Percentiles rank a stretch among this genome's conserved stretches.
phyloP scores from a whole-genome alignment of 371 early-diverging fungal genomes.

The Zancudomyces culisetae region DNA sequence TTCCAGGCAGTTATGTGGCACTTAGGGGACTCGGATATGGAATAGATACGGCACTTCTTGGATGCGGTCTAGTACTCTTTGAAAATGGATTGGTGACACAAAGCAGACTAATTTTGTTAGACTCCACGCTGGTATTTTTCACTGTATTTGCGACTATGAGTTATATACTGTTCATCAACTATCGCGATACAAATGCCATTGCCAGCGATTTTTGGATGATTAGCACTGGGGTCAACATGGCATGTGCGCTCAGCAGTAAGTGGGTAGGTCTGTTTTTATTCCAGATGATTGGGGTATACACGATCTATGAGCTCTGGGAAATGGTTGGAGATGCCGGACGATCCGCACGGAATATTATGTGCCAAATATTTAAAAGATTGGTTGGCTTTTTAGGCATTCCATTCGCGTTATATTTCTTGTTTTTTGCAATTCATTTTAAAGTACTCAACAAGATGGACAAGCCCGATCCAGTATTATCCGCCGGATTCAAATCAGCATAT shows the following conservation, averaged over 20 bases:
- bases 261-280: constrained; percentile 87
- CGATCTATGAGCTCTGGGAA: constrained; percentile 74
- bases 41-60: constrained; percentile 37
- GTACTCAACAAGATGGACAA: constrained; percentile 43
- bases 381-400: constrained; percentile 60
- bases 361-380: constrained; percentile 32
- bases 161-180: constrained; percentile 56
- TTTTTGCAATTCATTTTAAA: constrained; percentile 67
- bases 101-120: constrained; percentile 73
- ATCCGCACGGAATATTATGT: constrained; percentile 21
- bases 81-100: constrained; percentile 82
- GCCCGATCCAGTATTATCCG: constrained; percentile 10
- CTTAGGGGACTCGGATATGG: constrained; percentile 51
- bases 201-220: constrained; percentile 55
- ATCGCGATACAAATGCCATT: constrained; percentile 24
- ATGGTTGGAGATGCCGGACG: constrained; percentile 47
- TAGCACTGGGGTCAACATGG: constrained; percentile 47
- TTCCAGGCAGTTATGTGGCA: constrained; percentile 61
- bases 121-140: constrained; percentile 73
- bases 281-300: constrained; percentile 65
- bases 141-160: constrained; percentile 45
- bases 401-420: constrained; percentile 44
- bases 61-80: constrained; percentile 24
- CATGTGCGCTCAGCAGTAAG: constrained; percentile 49
- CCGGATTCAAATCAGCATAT: neutral